Evolutionary conservation across 139 green algal species (phyloP).

Genomic region (Coelastrella sp.): DNA sequence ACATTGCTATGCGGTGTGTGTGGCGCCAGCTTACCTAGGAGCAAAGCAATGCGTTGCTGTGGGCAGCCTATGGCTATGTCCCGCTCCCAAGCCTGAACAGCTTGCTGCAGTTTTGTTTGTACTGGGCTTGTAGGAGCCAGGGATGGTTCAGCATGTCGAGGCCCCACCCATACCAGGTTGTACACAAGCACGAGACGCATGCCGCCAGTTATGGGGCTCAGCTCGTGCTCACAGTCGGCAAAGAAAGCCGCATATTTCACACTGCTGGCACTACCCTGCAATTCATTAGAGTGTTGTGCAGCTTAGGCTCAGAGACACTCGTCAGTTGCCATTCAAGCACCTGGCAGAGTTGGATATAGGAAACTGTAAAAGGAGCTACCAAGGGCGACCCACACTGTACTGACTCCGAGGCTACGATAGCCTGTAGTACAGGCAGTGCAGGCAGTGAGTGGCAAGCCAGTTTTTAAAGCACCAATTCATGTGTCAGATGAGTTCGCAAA

Average conservation of each 20-base stretch:
- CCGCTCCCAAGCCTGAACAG: background rate
- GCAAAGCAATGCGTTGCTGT: background rate
- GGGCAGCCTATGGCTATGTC: background rate
- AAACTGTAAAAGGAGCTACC: too few species aligned
- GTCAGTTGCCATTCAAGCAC: too few species aligned
- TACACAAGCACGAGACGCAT: slow-evolving; percentile 36
- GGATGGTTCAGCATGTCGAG: background rate
- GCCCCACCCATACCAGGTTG: slow-evolving; percentile 28
- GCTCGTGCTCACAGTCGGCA: slow-evolving; percentile 52
- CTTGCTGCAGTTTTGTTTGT: background rate
- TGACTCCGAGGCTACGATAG: too few species aligned
- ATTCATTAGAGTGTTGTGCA: too few species aligned
- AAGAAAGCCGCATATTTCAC: slow-evolving; percentile 45
- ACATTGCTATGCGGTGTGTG: background rate
- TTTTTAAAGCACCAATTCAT: too few species aligned
- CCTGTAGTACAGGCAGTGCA: too few species aligned
- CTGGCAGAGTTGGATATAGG: too few species aligned
- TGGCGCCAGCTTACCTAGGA: background rate
- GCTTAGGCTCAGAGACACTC: too few species aligned
- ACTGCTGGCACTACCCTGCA: slow-evolving; percentile 7
- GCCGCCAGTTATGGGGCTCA: background rate
- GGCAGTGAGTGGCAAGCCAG: too few species aligned
- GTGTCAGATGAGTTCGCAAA: too few species aligned
- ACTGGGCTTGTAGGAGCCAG: background rate
- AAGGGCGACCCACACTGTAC: too few species aligned